phyloP scores from a whole-genome alignment of 164 flowering plant genomes.

The Magnolia kwangsiensis region DNA sequence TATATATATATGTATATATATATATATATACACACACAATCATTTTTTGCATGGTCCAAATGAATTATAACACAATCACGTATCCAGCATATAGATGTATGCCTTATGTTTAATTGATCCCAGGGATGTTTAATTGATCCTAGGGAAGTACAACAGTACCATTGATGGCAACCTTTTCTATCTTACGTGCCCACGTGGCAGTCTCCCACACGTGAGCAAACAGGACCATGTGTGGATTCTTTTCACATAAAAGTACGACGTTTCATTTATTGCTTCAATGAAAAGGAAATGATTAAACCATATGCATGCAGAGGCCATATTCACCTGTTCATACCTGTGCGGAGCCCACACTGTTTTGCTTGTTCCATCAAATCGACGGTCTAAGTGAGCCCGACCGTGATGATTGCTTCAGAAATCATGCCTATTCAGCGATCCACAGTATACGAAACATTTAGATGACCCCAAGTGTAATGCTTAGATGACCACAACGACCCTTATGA shows the following conservation, averaged over 20 bases:
- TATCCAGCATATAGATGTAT: neutral
- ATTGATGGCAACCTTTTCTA: constrained; percentile 5
- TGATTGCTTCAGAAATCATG: too few species aligned
- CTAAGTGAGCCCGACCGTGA: too few species aligned
- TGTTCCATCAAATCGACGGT: too few species aligned
- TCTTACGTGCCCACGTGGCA: neutral
- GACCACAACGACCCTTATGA: too few species aligned
- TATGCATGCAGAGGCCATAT: neutral
- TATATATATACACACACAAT: too few species aligned
- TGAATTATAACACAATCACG: neutral
- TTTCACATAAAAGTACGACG: neutral
- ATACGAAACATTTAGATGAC: too few species aligned
- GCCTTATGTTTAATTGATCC: constrained; percentile 3
- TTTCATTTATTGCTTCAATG: neutral
- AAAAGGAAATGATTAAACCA: neutral
- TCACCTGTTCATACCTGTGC: too few species aligned
- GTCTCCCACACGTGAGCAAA: neutral
- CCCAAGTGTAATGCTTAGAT: too few species aligned
- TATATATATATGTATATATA: too few species aligned
- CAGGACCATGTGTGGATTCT: neutral
- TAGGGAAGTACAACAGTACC: constrained; percentile 5
- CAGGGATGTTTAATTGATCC: constrained; percentile 6
- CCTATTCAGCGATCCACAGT: too few species aligned
- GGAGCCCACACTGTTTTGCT: too few species aligned
- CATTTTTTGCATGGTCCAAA: too few species aligned